Percentiles rank a stretch among this genome's conserved stretches.
These are phyloP conservation scores for Schwanniomyces yamadae DNA, from an alignment of 805 yeast species.

Conservation along the genomic window DNA sequence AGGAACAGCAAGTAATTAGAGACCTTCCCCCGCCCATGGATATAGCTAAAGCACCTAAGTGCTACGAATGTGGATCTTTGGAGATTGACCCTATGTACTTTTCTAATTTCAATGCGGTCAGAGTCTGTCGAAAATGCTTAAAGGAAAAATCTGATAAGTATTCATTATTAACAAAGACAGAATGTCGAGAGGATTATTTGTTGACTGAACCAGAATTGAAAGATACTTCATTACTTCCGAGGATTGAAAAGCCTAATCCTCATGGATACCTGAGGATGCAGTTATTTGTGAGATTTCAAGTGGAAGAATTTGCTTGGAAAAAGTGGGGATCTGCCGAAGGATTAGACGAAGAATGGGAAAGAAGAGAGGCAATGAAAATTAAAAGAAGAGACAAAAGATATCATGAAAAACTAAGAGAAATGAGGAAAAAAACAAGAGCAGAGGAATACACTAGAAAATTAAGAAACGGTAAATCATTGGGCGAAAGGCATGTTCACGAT, in stretches of 20 bases:
- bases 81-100: conserved; percentile 76
- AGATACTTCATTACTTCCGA: conserved; percentile 64
- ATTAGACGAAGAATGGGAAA: conserved; percentile 87
- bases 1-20: conserved; percentile 34
- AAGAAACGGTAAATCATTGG: conserved; percentile 54
- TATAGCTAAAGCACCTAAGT: conserved; percentile 70
- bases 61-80: conserved; percentile 77
- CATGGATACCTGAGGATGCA: conserved; percentile 94
- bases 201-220: conserved; percentile 89
- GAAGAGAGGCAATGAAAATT: conserved; percentile 71
- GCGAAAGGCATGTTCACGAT: conserved; percentile 67
- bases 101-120: conserved; percentile 60
- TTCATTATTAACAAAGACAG: conserved; percentile 89
- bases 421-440: conserved; percentile 90
- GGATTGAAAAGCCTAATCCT: conserved; percentile 90
- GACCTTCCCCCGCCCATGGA: conserved; percentile 75
- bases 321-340: conserved; percentile 94
- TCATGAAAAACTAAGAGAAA: conserved; percentile 73
- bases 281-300: conserved; percentile 81
- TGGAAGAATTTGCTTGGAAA: conserved; percentile 88
- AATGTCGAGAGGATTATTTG: conserved; percentile 88
- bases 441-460: conserved; percentile 77
- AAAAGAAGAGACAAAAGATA: conserved; percentile 77
- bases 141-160: conserved; percentile 80
- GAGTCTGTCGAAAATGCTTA: conserved; percentile 81